These are phyloP conservation scores for Bryoerythrophyllum caledonicum DNA, from an alignment of 225 moss, liverwort and hornwort species.

Conservation along the genomic window DNA sequence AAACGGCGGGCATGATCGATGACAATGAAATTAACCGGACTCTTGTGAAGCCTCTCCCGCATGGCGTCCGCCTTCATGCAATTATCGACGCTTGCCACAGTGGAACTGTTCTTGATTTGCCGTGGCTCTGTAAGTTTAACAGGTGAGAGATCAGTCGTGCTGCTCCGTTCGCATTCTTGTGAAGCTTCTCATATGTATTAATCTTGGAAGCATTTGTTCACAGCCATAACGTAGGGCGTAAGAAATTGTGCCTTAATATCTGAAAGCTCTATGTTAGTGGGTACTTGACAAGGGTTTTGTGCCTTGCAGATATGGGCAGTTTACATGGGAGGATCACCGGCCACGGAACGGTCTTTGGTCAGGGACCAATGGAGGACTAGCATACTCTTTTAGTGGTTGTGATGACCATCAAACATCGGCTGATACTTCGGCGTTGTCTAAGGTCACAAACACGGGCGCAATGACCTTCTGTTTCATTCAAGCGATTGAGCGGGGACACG, in stretches of 20 bases:
- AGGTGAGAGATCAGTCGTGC: conserved; percentile 42
- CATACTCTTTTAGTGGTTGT: conserved; percentile 95
- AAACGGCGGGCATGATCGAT: conserved; percentile 87
- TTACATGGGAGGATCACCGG: conserved; percentile 88
- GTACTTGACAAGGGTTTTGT: conserved; percentile 2
- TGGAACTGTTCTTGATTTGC: conserved; percentile 92
- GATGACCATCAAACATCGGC: conserved; percentile 94
- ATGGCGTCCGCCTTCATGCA: conserved; percentile 88
- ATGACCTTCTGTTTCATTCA: conserved; percentile 99
- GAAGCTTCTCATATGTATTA: conserved; percentile 10
- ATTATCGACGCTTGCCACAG: conserved; percentile 97
- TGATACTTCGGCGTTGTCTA: conserved; percentile 85
- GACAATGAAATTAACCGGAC: conserved; percentile 88
- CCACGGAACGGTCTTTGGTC: conserved; percentile 60
- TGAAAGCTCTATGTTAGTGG: conserved; percentile 4
- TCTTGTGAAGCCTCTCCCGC: conserved; percentile 76
- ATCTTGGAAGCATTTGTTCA: conserved; percentile 3
- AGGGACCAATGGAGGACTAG: conserved; percentile 85
- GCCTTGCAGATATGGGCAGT: conserved; percentile 64
- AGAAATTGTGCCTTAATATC: background rate
- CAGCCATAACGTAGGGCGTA: background rate
- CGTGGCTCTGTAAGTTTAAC: conserved; percentile 76
- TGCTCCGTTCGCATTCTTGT: conserved; percentile 11
- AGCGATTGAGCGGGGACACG: conserved; percentile 81
- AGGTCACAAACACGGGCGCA: conserved; percentile 84